Evolutionary conservation across 2,329 filamentous ascomycete species (phyloP).

Genomic region (Fusarium oligoseptatum): DNA sequence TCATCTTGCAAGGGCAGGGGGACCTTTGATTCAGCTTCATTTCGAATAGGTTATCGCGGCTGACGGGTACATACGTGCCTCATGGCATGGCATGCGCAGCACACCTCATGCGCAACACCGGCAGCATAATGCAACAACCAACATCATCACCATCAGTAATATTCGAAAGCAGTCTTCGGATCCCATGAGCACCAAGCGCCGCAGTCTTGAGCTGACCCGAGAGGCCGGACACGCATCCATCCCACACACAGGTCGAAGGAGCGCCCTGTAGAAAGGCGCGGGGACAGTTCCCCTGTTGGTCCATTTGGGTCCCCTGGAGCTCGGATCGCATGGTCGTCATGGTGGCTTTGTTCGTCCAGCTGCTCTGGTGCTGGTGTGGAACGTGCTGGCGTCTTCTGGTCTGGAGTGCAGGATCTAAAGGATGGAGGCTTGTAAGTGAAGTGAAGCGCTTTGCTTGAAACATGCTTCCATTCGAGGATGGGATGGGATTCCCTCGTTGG

Average conservation of each 20-base stretch:
- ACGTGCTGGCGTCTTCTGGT: constrained; percentile 5
- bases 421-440: constrained; percentile 37
- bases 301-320: constrained; percentile 16
- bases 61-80: neutral
- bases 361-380: constrained; percentile 2
- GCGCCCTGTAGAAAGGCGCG: constrained; percentile 13
- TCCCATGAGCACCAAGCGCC: constrained; percentile 28
- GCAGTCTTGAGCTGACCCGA: constrained; percentile 36
- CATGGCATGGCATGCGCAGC: neutral
- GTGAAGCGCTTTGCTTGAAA: constrained; percentile 7
- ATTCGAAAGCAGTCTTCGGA: constrained; percentile 11
- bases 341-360: constrained; percentile 23
- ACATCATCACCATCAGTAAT: neutral
- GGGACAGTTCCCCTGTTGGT: constrained; percentile 15
- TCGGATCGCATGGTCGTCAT: constrained; percentile 26
- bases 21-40: constrained; percentile 4
- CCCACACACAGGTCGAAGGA: constrained; percentile 21
- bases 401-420: constrained; percentile 10
- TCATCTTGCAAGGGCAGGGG: constrained; percentile 41
- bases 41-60: constrained; percentile 3
- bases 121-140: neutral
- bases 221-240: constrained; percentile 37
- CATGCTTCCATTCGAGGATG: constrained; percentile 5
- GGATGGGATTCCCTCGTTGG: constrained; percentile 9
- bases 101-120: neutral